A percentile compares a stretch with the other conserved stretches of the same genome.
phyloP scores from a whole-genome alignment of 2,329 filamentous ascomycete species.

The Fusarium buxicola region DNA sequence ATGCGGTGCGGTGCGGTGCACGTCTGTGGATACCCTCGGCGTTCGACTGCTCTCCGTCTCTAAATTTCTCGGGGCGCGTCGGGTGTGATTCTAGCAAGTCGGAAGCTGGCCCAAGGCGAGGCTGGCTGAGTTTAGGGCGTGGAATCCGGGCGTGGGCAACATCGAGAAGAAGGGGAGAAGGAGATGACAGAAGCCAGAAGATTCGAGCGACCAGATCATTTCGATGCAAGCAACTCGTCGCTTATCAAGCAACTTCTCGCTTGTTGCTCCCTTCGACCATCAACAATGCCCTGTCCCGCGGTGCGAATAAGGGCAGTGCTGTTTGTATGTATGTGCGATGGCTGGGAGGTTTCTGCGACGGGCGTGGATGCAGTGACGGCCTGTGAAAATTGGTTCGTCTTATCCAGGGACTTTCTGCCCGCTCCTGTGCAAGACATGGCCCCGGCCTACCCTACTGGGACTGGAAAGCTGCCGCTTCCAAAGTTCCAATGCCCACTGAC shows the following conservation, averaged over 20 bases:
- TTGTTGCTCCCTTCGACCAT: background rate
- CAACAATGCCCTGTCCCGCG: background rate
- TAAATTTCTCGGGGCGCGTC: constrained; percentile 16
- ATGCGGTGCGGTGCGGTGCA: constrained; percentile 39
- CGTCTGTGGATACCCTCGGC: constrained; percentile 29
- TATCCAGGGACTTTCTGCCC: constrained; percentile 7
- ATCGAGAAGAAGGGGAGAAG: background rate
- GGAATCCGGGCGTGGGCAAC: background rate
- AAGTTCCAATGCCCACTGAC: constrained; percentile 13
- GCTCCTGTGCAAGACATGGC: constrained; percentile 10
- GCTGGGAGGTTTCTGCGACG: background rate
- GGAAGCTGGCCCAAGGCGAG: background rate
- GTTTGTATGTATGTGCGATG: background rate
- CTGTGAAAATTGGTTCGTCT: constrained; percentile 14
- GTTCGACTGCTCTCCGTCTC: constrained; percentile 19
- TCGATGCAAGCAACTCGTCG: background rate
- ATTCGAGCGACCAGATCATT: background rate
- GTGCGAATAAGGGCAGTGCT: background rate
- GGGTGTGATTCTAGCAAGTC: constrained; percentile 8
- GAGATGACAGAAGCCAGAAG: background rate
- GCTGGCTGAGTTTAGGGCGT: background rate
- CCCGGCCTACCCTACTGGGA: constrained; percentile 15
- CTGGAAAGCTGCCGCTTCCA: constrained; percentile 14
- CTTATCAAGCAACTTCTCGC: background rate
- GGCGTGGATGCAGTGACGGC: constrained; percentile 30